phyloP scores from a whole-genome alignment of 2,329 filamentous ascomycete species.

The Diaporthe citriasiana region DNA sequence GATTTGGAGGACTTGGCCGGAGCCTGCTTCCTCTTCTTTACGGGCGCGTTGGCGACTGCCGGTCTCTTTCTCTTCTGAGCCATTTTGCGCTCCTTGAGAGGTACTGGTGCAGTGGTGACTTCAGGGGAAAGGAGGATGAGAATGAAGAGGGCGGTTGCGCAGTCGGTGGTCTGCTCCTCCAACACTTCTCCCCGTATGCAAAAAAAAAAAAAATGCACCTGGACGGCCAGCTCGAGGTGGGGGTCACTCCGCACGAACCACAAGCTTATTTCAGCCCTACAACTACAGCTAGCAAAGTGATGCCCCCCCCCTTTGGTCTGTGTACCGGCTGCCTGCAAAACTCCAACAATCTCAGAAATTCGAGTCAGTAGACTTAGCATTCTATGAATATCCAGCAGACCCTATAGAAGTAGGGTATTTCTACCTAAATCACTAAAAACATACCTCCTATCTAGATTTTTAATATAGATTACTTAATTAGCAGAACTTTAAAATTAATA shows the following conservation, averaged over 20 bases:
- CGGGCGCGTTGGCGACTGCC: slow-evolving; percentile 30
- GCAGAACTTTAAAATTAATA: too few species aligned
- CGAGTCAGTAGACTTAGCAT: too few species aligned
- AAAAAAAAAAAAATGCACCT: slow-evolving; percentile 39
- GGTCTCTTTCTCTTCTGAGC: slow-evolving; percentile 48
- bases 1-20: slow-evolving; percentile 39
- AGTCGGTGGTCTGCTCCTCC: background rate
- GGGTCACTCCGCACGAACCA: slow-evolving; percentile 47
- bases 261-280: slow-evolving; percentile 50
- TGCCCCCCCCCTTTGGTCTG: too few species aligned
- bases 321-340: too few species aligned
- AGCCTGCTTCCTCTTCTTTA: slow-evolving; percentile 41
- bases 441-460: too few species aligned
- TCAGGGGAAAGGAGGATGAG: background rate
- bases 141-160: background rate
- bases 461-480: too few species aligned
- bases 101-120: background rate
- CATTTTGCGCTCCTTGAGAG: slow-evolving; percentile 8
- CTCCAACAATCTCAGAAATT: too few species aligned
- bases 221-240: slow-evolving; percentile 17
- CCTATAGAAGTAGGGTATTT: too few species aligned
- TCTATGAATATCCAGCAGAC: too few species aligned
- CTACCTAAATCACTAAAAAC: too few species aligned
- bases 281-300: too few species aligned
- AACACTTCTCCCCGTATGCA: background rate